phyloP scores from a whole-genome alignment of 345 rosid genomes.

The Eucalyptus cladocalyx region DNA sequence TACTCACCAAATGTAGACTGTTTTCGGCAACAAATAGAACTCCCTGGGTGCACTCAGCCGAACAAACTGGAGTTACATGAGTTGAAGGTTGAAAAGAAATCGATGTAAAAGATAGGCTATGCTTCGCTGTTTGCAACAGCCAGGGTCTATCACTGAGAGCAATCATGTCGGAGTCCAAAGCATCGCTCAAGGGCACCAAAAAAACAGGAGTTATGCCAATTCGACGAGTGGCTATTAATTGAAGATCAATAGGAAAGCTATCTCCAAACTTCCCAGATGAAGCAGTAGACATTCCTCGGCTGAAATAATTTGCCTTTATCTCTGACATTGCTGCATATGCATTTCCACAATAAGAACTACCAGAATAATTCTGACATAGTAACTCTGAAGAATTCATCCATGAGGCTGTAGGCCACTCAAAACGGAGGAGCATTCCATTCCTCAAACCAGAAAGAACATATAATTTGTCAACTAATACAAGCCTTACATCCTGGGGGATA shows the following conservation, averaged over 20 bases:
- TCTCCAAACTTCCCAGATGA: slow-evolving; percentile 8
- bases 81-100: slow-evolving; percentile 93
- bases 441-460: slow-evolving; percentile 90
- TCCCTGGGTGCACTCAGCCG: slow-evolving; percentile 87
- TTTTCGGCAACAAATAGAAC: slow-evolving; percentile 90
- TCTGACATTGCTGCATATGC: slow-evolving; percentile 4
- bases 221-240: slow-evolving; percentile 80
- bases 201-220: slow-evolving; percentile 97
- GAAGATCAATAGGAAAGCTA: slow-evolving; percentile 42
- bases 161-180: slow-evolving; percentile 71
- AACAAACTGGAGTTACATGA: slow-evolving; percentile 92
- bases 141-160: slow-evolving; percentile 96
- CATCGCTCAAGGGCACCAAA: slow-evolving; percentile 75
- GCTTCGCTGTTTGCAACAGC: slow-evolving; percentile 91
- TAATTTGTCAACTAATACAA: slow-evolving; percentile 69
- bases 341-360: slow-evolving; percentile 16
- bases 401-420: slow-evolving; percentile 71
- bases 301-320: slow-evolving; percentile 6
- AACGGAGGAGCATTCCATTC: slow-evolving; percentile 97
- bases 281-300: slow-evolving; percentile 7
- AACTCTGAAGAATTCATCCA: slow-evolving; percentile 15
- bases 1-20: slow-evolving; percentile 81
- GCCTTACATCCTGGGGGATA: slow-evolving; percentile 95
- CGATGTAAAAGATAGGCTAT: slow-evolving; percentile 80
- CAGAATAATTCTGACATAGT: slow-evolving; percentile 1